Evolutionary conservation across 352 stramenopile species (phyloP).

Genomic region (Pythium brachiatum): DNA sequence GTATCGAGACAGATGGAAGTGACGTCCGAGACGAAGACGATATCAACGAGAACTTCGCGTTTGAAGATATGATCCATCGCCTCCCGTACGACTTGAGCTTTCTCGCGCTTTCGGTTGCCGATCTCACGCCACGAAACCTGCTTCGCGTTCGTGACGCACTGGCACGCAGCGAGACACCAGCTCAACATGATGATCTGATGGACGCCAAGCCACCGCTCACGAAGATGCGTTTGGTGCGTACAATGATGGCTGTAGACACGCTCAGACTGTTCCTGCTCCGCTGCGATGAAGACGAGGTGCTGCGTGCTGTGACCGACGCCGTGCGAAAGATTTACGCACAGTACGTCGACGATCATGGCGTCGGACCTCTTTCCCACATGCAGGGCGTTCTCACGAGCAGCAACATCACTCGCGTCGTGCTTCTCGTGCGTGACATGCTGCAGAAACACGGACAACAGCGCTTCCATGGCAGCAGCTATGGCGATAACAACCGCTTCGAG

Average conservation of each 20-base stretch:
- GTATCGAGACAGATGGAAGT: background rate
- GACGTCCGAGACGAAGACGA: constrained; percentile 1
- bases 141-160: constrained; percentile 32
- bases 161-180: background rate
- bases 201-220: background rate
- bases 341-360: constrained; percentile 19
- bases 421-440: constrained; percentile 30
- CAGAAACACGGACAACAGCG: background rate
- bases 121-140: constrained; percentile 32
- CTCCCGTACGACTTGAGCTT: constrained; percentile 29
- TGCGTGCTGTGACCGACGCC: constrained; percentile 23
- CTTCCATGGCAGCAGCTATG: background rate
- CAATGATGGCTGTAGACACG: constrained; percentile 43
- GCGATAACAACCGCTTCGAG: constrained; percentile 11
- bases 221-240: constrained; percentile 31
- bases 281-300: constrained; percentile 27
- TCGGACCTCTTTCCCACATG: constrained; percentile 13
- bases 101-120: constrained; percentile 28
- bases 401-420: constrained; percentile 41
- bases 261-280: constrained; percentile 36
- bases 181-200: background rate
- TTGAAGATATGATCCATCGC: constrained; percentile 37
- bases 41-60: constrained; percentile 15
- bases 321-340: constrained; percentile 25
- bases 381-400: constrained; percentile 30